Conservation (phyloP, 345 rosid species). For the Abelmoschus esculentus region DNA sequence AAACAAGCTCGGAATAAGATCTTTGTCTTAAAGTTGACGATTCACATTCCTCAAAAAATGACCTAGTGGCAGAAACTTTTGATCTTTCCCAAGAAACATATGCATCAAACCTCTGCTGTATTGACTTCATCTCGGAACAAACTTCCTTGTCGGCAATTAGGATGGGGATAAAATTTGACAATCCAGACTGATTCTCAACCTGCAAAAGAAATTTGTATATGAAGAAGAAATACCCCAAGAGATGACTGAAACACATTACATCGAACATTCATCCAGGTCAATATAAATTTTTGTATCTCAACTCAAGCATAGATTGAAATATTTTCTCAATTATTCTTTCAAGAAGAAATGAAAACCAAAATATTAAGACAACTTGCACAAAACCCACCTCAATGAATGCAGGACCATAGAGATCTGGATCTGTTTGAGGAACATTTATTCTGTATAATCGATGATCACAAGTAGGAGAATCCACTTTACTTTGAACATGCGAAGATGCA, state of each 20-base stretch:
- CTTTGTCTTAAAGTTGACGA: slow-evolving; percentile 36
- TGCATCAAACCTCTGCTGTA: slow-evolving; percentile 53
- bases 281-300: not conserved
- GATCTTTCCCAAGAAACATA: slow-evolving; percentile 31
- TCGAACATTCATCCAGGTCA: not conserved
- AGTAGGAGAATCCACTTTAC: slow-evolving; percentile 27
- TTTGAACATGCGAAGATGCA: slow-evolving; percentile 33
- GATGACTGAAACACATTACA: not conserved
- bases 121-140: slow-evolving; percentile 63
- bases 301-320: not conserved
- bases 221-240: not conserved
- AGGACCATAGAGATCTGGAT: slow-evolving; percentile 71
- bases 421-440: slow-evolving; percentile 44
- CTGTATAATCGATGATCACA: slow-evolving; percentile 55
- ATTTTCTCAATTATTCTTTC: not conserved
- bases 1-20: slow-evolving; percentile 49
- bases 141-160: slow-evolving; percentile 57
- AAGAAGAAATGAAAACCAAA: not conserved
- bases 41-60: slow-evolving; percentile 32
- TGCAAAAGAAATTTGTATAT: slow-evolving; percentile 22
- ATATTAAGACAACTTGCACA: slow-evolving; percentile 8
- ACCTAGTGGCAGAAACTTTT: slow-evolving; percentile 17
- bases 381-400: slow-evolving; percentile 78
- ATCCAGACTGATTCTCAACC: slow-evolving; percentile 86
- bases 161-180: slow-evolving; percentile 83